These are phyloP conservation scores for Emergomyces orientalis DNA, from an alignment of 2,329 filamentous ascomycete genomes.

Conservation along the genomic window DNA sequence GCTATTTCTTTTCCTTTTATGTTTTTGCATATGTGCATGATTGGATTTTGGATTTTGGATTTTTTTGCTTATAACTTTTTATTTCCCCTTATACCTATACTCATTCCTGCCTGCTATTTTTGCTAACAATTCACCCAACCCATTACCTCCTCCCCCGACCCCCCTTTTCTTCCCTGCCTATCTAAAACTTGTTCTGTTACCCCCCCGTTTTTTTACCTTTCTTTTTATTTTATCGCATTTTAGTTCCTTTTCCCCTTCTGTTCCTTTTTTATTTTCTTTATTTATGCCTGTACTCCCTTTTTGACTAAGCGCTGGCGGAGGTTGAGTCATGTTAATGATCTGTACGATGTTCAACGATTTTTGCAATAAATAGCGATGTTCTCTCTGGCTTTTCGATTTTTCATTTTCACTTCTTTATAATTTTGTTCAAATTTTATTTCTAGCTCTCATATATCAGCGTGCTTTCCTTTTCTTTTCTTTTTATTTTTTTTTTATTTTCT, in stretches of 20 bases:
- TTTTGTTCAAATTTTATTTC: not conserved
- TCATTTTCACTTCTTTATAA: not conserved
- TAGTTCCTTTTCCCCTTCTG: not conserved
- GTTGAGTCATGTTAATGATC: slow-evolving; percentile 9
- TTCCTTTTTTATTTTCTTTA: not conserved
- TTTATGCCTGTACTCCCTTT: slow-evolving; percentile 5
- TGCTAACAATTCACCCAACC: not conserved
- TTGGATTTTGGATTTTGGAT: not conserved
- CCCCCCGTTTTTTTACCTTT: not conserved
- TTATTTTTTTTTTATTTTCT: not conserved
- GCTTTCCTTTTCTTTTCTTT: not conserved
- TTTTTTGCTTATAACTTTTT: not conserved
- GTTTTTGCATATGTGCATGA: not conserved
- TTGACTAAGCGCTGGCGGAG: not conserved
- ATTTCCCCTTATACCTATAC: not conserved
- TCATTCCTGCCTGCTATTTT: too few species aligned
- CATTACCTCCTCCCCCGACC: not conserved
- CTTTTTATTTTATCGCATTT: not conserved
- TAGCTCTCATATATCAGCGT: not conserved
- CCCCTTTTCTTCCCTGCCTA: not conserved
- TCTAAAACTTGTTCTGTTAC: not conserved
- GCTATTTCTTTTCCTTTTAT: slow-evolving; percentile 4
- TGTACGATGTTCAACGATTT: slow-evolving; percentile 18
- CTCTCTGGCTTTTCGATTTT: not conserved
- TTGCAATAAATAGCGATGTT: slow-evolving; percentile 12